Base-by-base conservation (phyloP, 2,329 filamentous ascomycete species). In the Neopestalotiopsis rosae region DNA sequence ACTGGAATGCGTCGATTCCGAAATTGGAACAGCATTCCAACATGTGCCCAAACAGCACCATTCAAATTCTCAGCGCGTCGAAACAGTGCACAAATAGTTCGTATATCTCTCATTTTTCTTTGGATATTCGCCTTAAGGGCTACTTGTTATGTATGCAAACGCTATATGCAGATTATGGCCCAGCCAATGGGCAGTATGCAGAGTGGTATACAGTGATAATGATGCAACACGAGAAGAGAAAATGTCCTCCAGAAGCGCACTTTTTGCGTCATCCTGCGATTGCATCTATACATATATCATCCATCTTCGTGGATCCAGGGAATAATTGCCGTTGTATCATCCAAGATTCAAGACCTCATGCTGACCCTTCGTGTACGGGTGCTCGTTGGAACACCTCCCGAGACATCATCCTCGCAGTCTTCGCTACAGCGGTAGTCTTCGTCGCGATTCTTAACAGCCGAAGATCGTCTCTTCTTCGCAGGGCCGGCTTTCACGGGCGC, bases 371-470 rank as follows among this genome's bases (percentile, higher is more conserved):
- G 62, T 10, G 13, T 12, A 13, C 62, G 62, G 6, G 62, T 32
- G 30, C 62, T 65, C 24, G 20, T 45, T 10, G n/a, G 13, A 17
- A 38, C 24, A 28, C 40, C 30, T 14, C 52, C 38, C 12, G 40
- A 5, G 32, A 30, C 5, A 6, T 45, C 38, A 5, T 42, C 40
- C 3, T 65, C 62, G 7, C 30, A 40, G 12, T 45, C 62, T n/a
- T 65, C 62, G 24, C 62, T 65, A 14, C 20, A 34, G n/a, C 34
- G 49, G 14, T 52, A 65, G 10, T 65, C 62, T 3, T 49, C 20
- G 24, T 65, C 62, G 5, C 10, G 12, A 9, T 45, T 28, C 62
- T 49, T 24, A 7, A 4, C 40, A 28, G 30, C 40, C 12, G 61
- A 24, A 24, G 40, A 45, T 5, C 28, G 40, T 58, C 30, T 59